Base-by-base conservation (phyloP, 2,329 filamentous ascomycete species). In the Neofusicoccum parvum region DNA sequence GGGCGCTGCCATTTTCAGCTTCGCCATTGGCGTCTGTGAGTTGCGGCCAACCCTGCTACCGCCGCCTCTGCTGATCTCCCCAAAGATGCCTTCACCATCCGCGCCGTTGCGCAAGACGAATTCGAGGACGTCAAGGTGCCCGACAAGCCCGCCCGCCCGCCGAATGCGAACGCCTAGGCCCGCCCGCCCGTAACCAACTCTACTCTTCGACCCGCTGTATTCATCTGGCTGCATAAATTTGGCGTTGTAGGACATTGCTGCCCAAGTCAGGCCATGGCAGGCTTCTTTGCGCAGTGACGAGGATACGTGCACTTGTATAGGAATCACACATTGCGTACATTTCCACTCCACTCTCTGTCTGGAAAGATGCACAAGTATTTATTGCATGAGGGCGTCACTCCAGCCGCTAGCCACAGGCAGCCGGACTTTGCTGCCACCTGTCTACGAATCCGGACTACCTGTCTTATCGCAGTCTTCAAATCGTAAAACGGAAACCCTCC, bases 121-220 rank as follows among this genome's bases (percentile, higher is more conserved):
- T 99, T 99, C 81, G 92, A 94, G 66, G 95, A 99, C 76, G 94
- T 98, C 72, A 89, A 92, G 76, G 90, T 98, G 43, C 95, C 95
- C 34, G 91, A 92, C 76, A 83, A 86, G 62, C 90, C 92, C 54
- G 78, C 80, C 58, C 80, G 84, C 67, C 78, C 81, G n/a, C 73
- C 80, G 45, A 65, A 71, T 58, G 68, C 68, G n/a, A 68, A 69
- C 64, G 37, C 60, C 23, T 64, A 43, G 36, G 20, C 54, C 9
- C 54, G 9, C 5, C 17, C 10, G 7, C 3, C 11, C 15, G 10
- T 17, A n/a, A 41, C 27, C 14, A 15, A 58, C 20, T 11, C 23
- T 32, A 9, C 37, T 27, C 50, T 58, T 58, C 53, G 32, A 58
- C 15, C n/a, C n/a, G n/a, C 27, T 46, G 12, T 58, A 32, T 32